These are phyloP conservation scores for Saposhnikovia divaricata DNA, from an alignment of 129 eudicot species.

Conservation along the genomic window DNA sequence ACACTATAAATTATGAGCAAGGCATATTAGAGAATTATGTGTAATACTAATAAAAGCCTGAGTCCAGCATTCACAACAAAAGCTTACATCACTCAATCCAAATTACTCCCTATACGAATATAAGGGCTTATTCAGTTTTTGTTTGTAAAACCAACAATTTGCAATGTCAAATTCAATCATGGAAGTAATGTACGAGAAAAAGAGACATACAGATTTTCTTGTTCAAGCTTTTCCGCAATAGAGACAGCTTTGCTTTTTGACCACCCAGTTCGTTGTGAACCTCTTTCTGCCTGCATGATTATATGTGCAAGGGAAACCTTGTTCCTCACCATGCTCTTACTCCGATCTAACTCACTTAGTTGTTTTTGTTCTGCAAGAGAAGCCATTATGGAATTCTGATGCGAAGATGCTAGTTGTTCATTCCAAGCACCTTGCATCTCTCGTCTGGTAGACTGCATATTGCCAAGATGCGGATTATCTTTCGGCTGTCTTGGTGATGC, in stretches of 20 bases:
- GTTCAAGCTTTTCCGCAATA: conserved; percentile 95
- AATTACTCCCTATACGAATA: neutral
- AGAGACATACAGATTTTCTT: conserved; percentile 77
- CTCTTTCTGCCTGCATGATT: conserved; percentile 78
- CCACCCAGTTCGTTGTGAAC: conserved; percentile 59
- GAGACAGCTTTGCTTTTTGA: conserved; percentile 79
- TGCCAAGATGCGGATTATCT: conserved; percentile 14
- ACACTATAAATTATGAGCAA: neutral
- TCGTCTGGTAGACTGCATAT: conserved; percentile 14
- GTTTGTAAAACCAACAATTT: neutral
- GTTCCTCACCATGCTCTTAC: conserved; percentile 62
- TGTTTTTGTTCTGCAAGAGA: conserved; percentile 24
- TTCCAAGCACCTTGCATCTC: conserved; percentile 18
- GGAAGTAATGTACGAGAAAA: conserved; percentile 2
- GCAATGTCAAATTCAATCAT: neutral
- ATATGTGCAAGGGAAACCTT: conserved; percentile 92
- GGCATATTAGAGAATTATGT: neutral
- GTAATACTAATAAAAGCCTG: neutral
- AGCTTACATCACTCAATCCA: neutral
- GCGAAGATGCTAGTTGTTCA: conserved; percentile 24
- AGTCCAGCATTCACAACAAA: neutral
- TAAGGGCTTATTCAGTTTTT: no score
- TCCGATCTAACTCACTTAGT: conserved; percentile 41
- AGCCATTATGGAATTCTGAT: conserved; percentile 23
- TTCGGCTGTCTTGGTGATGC: conserved; percentile 47